phyloP scores from a whole-genome alignment of 306 rosid species.

The Astragalus membranaceus region DNA sequence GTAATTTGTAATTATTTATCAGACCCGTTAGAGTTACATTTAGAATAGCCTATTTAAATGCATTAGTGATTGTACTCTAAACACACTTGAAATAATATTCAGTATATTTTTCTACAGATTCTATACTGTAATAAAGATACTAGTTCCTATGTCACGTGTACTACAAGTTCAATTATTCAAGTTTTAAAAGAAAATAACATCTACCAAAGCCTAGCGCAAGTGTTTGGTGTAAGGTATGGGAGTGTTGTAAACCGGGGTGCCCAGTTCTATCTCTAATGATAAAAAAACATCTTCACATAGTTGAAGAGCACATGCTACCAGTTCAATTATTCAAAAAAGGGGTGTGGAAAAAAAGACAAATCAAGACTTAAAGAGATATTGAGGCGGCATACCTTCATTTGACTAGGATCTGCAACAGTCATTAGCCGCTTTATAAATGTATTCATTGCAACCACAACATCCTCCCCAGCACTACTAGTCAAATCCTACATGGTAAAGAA shows the following conservation, averaged over 20 bases:
- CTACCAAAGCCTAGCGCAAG: too few relatives aligned
- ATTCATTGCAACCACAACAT: constrained; percentile 88
- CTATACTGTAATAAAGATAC: neutral
- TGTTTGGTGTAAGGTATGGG: too few relatives aligned
- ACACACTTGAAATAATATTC: too few relatives aligned
- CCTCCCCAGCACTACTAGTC: constrained; percentile 95
- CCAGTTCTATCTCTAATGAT: too few relatives aligned
- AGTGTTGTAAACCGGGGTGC: too few relatives aligned
- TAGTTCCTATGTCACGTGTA: neutral
- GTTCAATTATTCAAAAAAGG: neutral
- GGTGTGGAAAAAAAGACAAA: neutral
- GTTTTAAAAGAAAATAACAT: too few relatives aligned
- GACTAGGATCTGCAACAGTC: constrained; percentile 83
- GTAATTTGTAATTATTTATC: too few relatives aligned
- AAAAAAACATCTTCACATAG: neutral
- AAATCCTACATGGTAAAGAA: constrained; percentile 51
- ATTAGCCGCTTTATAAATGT: constrained; percentile 92
- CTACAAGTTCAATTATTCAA: neutral
- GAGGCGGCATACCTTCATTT: constrained; percentile 68
- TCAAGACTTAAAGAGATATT: neutral
- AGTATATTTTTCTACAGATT: too few relatives aligned
- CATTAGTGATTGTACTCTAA: too few relatives aligned
- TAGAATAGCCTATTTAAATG: too few relatives aligned
- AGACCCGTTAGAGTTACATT: too few relatives aligned
- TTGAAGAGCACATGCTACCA: neutral